These are phyloP conservation scores for Phialophora macrospora DNA, from an alignment of 2,329 filamentous ascomycete genomes.

Conservation along the genomic window DNA sequence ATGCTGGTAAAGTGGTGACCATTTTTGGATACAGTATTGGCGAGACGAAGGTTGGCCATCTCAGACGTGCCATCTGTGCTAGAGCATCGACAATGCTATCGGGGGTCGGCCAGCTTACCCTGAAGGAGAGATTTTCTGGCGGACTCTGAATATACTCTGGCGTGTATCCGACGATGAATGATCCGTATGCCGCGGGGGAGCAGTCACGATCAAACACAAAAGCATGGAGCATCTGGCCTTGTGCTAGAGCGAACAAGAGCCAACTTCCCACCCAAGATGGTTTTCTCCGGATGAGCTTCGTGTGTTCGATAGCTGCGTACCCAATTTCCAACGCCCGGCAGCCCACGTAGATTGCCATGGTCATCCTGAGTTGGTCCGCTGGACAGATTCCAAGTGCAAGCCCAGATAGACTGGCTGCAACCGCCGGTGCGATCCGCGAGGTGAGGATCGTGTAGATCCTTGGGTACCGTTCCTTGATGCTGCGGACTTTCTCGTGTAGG, in stretches of 20 bases:
- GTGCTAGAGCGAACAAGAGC: conserved; percentile 76
- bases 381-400: conserved; percentile 79
- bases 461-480: conserved; percentile 84
- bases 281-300: conserved; percentile 67
- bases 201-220: conserved; percentile 78
- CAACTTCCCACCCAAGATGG: conserved; percentile 87
- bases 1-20: conserved; percentile 62
- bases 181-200: conserved; percentile 66
- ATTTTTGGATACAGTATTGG: conserved; percentile 83
- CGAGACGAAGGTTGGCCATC: conserved; percentile 85
- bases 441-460: conserved; percentile 75
- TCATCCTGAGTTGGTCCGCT: conserved; percentile 72
- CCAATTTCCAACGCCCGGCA: conserved; percentile 83
- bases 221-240: conserved; percentile 76
- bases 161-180: conserved; percentile 72
- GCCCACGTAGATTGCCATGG: conserved; percentile 78
- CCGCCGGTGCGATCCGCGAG: conserved; percentile 79
- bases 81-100: conserved; percentile 80
- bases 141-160: conserved; percentile 76
- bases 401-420: conserved; percentile 88
- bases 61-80: conserved; percentile 76
- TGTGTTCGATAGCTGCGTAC: conserved; percentile 81
- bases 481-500: conserved; percentile 75
- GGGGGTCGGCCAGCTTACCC: conserved; percentile 73
- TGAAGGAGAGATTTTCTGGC: conserved; percentile 69